phyloP scores from a whole-genome alignment of 1,284 basidiomycete genomes.

The Meripilus lineatus region DNA sequence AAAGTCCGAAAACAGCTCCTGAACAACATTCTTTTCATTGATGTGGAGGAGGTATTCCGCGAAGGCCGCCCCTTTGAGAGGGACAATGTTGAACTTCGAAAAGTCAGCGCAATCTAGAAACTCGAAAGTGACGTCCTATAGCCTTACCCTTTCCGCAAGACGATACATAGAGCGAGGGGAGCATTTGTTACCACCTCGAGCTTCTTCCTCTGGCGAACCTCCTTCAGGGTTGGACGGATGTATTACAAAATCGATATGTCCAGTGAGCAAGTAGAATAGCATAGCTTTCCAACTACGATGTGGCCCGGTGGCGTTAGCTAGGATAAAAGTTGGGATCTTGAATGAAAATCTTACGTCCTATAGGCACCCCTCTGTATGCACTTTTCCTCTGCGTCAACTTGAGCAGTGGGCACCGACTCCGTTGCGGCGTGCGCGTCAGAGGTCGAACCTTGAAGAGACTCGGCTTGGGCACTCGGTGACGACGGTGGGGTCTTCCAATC shows the following conservation, averaged over 20 bases:
- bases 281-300: slow-evolving; percentile 13
- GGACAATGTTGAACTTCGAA: slow-evolving; percentile 11
- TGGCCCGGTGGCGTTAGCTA: too few species aligned
- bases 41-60: slow-evolving; percentile 6
- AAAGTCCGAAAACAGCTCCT: slow-evolving; percentile 17
- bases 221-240: slow-evolving; percentile 8
- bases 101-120: not conserved
- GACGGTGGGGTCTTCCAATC: too few species aligned
- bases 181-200: too few species aligned
- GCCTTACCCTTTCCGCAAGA: slow-evolving; percentile 12
- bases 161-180: slow-evolving; percentile 16
- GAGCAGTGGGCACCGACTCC: too few species aligned
- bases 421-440: too few species aligned
- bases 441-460: too few species aligned
- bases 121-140: not conserved
- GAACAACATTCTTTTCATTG: slow-evolving; percentile 14
- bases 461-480: too few species aligned
- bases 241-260: slow-evolving; percentile 12
- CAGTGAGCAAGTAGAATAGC: slow-evolving; percentile 14
- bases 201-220: too few species aligned
- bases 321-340: too few species aligned
- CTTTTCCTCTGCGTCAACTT: too few species aligned
- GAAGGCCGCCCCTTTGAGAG: slow-evolving; percentile 8
- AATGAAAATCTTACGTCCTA: too few species aligned
- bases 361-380: too few species aligned